These are phyloP conservation scores for Cryphonectria naterciae DNA, from an alignment of 2,329 filamentous ascomycete genomes.

Conservation along the genomic window DNA sequence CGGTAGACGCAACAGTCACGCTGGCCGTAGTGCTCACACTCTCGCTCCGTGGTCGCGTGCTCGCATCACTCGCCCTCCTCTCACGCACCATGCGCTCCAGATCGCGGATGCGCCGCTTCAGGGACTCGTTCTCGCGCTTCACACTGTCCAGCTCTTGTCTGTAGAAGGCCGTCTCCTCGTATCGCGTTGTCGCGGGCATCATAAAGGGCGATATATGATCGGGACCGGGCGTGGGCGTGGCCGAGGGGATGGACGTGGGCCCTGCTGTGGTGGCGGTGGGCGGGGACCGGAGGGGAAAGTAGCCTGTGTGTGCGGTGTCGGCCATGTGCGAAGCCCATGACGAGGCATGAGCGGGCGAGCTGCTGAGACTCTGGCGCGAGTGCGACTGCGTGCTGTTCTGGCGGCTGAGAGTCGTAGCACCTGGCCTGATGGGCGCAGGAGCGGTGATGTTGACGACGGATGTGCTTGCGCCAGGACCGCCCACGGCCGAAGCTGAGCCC, in stretches of 20 bases:
- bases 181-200: conserved; percentile 60
- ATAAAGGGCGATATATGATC: conserved; percentile 55
- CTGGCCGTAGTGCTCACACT: conserved; percentile 41
- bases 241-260: conserved; percentile 46
- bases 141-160: conserved; percentile 63
- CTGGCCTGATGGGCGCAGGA: conserved; percentile 48
- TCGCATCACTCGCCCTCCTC: conserved; percentile 51
- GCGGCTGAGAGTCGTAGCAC: conserved; percentile 49
- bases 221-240: conserved; percentile 44
- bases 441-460: conserved; percentile 51
- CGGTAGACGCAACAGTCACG: conserved; percentile 36
- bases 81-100: conserved; percentile 61
- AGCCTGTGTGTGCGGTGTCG: conserved; percentile 40
- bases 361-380: conserved; percentile 56
- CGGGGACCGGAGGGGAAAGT: conserved; percentile 39
- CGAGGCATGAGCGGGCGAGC: conserved; percentile 50
- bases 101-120: conserved; percentile 65
- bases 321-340: conserved; percentile 52
- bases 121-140: conserved; percentile 65
- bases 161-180: conserved; percentile 65
- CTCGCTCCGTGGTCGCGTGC: conserved; percentile 49
- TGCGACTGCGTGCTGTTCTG: conserved; percentile 55
- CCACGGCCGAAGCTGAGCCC: conserved; percentile 43
- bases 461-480: conserved; percentile 34
- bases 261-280: conserved; percentile 22